These are phyloP conservation scores for Cucurbitaria berberidis DNA, from an alignment of 2,329 filamentous ascomycete genomes.

Conservation along the genomic window DNA sequence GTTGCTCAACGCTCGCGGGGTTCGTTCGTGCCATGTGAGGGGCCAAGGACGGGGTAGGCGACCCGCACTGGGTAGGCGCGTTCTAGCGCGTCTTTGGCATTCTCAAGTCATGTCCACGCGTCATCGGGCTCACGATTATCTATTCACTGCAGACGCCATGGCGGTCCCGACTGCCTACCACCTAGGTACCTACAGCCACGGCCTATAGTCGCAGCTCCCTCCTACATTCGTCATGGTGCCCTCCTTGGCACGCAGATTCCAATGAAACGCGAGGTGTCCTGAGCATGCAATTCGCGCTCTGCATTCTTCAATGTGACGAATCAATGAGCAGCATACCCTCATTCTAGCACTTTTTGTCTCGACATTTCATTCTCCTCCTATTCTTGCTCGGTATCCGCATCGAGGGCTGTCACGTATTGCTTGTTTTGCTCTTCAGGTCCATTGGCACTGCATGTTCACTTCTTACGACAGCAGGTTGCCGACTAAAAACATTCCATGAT, in stretches of 20 bases:
- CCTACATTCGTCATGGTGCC: slow-evolving; percentile 11
- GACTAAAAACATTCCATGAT: background rate
- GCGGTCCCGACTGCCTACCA: background rate
- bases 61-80: background rate
- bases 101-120: background rate
- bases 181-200: background rate
- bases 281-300: slow-evolving; percentile 2
- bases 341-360: slow-evolving; percentile 1
- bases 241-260: slow-evolving; percentile 19
- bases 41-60: background rate
- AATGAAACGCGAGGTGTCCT: slow-evolving; percentile 21
- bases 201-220: background rate
- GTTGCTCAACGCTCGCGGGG: background rate
- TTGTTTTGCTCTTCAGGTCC: background rate
- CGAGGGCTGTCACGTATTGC: background rate
- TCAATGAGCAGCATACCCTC: slow-evolving; percentile 2
- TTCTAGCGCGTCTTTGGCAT: background rate
- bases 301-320: slow-evolving; percentile 8
- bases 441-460: background rate
- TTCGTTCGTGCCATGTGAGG: background rate
- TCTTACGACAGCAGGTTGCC: background rate
- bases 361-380: background rate
- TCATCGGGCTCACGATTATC: background rate
- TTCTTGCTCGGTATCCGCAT: background rate
- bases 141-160: background rate